A percentile compares a stretch with the other conserved stretches of the same genome.
These are phyloP conservation scores for Boletus reticuloceps DNA, from an alignment of 768 basidiomycete species.

Conservation along the genomic window DNA sequence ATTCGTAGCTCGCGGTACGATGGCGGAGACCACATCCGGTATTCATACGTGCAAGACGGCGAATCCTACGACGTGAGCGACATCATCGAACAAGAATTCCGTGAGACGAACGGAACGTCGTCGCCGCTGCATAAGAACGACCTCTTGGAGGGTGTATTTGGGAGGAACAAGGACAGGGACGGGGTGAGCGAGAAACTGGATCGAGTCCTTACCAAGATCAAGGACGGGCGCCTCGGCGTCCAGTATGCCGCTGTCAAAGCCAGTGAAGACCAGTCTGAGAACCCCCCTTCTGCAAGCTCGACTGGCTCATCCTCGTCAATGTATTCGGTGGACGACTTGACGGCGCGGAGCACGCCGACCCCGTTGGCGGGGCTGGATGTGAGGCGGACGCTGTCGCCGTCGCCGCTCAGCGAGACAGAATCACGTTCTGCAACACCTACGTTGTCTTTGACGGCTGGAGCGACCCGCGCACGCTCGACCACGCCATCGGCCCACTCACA, in stretches of 20 bases:
- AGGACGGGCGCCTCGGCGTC: slow-evolving; percentile 50
- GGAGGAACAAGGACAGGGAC: slow-evolving; percentile 56
- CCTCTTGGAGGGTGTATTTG: slow-evolving; percentile 64
- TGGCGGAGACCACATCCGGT: slow-evolving; percentile 71
- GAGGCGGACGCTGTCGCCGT: slow-evolving; percentile 23
- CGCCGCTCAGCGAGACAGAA: slow-evolving; percentile 10
- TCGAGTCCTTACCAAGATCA: slow-evolving; percentile 73
- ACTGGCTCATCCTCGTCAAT: slow-evolving; percentile 44
- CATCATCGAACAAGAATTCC: slow-evolving; percentile 87
- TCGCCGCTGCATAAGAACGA: slow-evolving; percentile 44
- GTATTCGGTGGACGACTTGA: slow-evolving; percentile 52
- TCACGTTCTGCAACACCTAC: slow-evolving; percentile 32
- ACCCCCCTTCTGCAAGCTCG: slow-evolving; percentile 27
- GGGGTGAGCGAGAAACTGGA: slow-evolving; percentile 68
- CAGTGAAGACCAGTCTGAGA: slow-evolving; percentile 18
- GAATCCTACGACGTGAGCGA: slow-evolving; percentile 93
- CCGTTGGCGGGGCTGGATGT: slow-evolving; percentile 14
- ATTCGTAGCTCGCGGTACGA: slow-evolving; percentile 82
- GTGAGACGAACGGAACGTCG: slow-evolving; percentile 41
- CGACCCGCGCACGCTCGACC: slow-evolving; percentile 22
- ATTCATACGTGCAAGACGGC: slow-evolving; percentile 93
- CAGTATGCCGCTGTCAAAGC: slow-evolving; percentile 18
- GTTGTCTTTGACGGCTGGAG: slow-evolving; percentile 3
- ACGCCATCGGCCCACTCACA: slow-evolving; percentile 27
- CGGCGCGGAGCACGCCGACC: slow-evolving; percentile 27